Evolutionary conservation across 2,329 filamentous ascomycete species (phyloP), one percentile per base, ranked within the genome.

Genomic region (Trichoderma guizhouense): DNA sequence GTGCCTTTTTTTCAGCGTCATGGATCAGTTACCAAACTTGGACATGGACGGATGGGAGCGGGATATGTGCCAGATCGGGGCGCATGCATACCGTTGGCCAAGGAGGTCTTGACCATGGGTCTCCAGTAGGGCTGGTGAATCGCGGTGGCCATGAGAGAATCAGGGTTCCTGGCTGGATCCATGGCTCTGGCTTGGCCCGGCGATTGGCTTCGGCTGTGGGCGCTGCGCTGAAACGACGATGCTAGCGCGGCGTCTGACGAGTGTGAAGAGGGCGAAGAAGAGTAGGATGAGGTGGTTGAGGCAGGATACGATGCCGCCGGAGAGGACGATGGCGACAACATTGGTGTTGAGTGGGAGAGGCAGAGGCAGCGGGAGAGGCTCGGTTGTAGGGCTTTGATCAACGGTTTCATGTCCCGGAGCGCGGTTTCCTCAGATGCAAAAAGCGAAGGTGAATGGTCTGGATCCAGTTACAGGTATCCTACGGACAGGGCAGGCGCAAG

Each of bases 1-100:
- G 76, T 75, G 51, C 75, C 72, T 74, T 68, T 55, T 24, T 39
- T 55, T n/a, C 39, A 36, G 21, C 66, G 39, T 61, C 24, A 74
- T 71, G 53, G 73, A 69, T 69, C 53, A 68, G 70, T 61, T 36
- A 66, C 18, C 18, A 18, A n/a, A 43, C 39, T 55, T 47, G 14
- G 47, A 28, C 24, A 63, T 24, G 65, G 57, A 68, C 47, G 30
- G 55, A 57, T 64, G 26, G 34, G 55, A 64, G 57, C 21, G 26
- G 39, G 11, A 7, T 61, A 8, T 21, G 34, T 26, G 55, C 63
- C 53, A 67, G 47, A 51, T 68, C 39, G 51, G 63, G 30, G 30
- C 30, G 55, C 39, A 51, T 58, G 57, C 71, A 60, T 72, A 76
- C 75, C 73, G 55, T 73, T 72, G 39, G 69, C 51, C 63, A 75